Evolutionary conservation across 1,284 basidiomycete genomes (phyloP).

Genomic region (Thelephora terrestris): DNA sequence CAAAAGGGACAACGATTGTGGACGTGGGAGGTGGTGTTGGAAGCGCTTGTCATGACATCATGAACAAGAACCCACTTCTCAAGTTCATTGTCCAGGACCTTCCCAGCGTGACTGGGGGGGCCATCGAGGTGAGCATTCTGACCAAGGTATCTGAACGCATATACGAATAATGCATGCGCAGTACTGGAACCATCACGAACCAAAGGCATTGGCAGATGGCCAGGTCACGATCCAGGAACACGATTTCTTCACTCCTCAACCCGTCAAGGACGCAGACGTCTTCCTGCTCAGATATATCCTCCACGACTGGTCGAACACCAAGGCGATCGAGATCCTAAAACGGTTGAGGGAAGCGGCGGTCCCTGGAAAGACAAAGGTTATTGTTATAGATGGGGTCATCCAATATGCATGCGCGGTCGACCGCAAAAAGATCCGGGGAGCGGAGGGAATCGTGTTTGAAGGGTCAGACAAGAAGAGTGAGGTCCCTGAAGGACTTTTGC

Average conservation of each 20-base stretch:
- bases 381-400: constrained; percentile 9
- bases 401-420: constrained; percentile 3
- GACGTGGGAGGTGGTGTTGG: constrained; percentile 16
- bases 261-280: constrained; percentile 17
- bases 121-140: constrained; percentile 6
- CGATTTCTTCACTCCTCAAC: constrained; percentile 24
- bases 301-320: constrained; percentile 19
- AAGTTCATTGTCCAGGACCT: constrained; percentile 16
- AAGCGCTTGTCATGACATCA: constrained; percentile 1
- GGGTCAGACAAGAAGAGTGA: not conserved
- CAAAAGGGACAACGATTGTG: constrained; percentile 7
- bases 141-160: constrained; percentile 8
- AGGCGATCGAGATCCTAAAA: constrained; percentile 14
- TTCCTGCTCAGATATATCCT: constrained; percentile 20
- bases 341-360: constrained; percentile 14
- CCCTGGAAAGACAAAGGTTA: constrained; percentile 4
- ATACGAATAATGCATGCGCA: not conserved
- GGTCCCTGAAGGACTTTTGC: constrained; percentile 4
- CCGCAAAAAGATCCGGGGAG: not conserved
- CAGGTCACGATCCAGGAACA: constrained; percentile 8
- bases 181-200: constrained; percentile 5
- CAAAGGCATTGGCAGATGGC: not conserved
- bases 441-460: no score
- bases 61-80: constrained; percentile 9
- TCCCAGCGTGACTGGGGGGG: constrained; percentile 9